A percentile compares a stretch with the other conserved stretches of the same genome.
These are phyloP conservation scores for Fomes fomentarius DNA, from an alignment of 1,284 basidiomycete genomes.

Conservation along the genomic window DNA sequence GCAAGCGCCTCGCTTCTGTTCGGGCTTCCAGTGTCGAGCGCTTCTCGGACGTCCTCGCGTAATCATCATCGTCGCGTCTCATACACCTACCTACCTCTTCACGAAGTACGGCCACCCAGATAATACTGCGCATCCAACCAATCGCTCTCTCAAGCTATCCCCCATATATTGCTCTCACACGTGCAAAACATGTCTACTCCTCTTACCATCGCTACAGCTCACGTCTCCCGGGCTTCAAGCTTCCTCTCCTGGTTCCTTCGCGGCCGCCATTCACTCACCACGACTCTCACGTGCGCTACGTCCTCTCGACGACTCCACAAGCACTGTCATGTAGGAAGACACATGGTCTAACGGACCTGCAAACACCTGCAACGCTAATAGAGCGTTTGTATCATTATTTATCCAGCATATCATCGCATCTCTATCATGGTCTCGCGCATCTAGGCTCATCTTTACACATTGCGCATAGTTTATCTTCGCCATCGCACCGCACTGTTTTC, in stretches of 20 bases:
- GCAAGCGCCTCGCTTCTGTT: conserved; percentile 46
- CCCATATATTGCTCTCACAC: neutral
- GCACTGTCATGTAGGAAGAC: conserved; percentile 5
- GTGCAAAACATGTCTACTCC: neutral
- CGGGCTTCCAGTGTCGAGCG: conserved; percentile 25
- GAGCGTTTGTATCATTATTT: conserved; percentile 20
- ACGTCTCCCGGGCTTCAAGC: neutral
- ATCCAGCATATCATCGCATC: conserved; percentile 12
- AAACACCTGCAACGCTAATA: conserved; percentile 5
- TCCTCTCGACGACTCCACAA: neutral
- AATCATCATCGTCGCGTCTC: neutral
- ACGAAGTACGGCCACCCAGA: neutral
- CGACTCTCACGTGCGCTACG: conserved; percentile 5
- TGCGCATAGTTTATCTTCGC: conserved; percentile 10
- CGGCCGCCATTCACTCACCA: conserved; percentile 2
- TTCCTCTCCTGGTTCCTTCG: neutral
- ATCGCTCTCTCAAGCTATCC: neutral
- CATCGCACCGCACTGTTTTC: no score
- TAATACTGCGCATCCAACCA: neutral
- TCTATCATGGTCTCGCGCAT: conserved; percentile 17
- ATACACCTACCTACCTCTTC: neutral
- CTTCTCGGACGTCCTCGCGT: conserved; percentile 29
- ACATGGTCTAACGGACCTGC: conserved; percentile 18
- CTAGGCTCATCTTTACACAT: neutral
- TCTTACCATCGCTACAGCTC: neutral